Base-by-base conservation (phyloP, 2,329 filamentous ascomycete species). In the Fusarium austroafricanum region DNA sequence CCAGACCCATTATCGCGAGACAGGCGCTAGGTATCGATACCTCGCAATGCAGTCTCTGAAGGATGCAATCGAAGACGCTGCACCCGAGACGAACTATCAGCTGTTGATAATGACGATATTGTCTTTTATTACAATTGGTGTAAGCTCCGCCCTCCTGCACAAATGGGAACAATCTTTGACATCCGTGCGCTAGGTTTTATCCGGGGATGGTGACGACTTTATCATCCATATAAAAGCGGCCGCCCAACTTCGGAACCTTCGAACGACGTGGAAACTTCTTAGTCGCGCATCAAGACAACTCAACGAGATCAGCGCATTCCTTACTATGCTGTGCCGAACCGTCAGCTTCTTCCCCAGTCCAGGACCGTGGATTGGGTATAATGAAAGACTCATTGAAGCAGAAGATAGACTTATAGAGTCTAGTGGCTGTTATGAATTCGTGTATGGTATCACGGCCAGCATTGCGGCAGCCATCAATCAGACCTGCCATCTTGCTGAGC, bases 191-290 rank as follows among this genome's bases (percentile, higher is more conserved):
- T 26, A 52, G 49, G 38, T 43, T 4, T 4, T 52, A 11, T 43
- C 49, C 4, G 49, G 49, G 31, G 49, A 52, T 11, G 49, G 49
- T n/a, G 49, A 52, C 4, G 49, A 52, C 7, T 43, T 52, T 9
- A 38, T 12, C 29, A 8, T 52, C 4, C 49, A 52, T 35, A 43
- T 52, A 20, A 28, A 52, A 35, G 49, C 49, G 12, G 49, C 49
- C 4, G 14, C 49, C 10, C 38, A 42, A 18, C 49, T 52, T 15
- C 49, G 49, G 5, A 35, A 26, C 17, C 31, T 12, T 1, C 49
- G 49, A 33, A 33, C 12, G 33, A 38, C 15, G 17, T 52, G 49
- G 49, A 52, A 52, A 2, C 12, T 43, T 15, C 31, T 52, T 15
- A 52, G 38, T 9, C 49, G 49, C 17, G 18, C 49, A 15, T 52